A percentile compares a stretch with the other conserved stretches of the same genome.
These are phyloP conservation scores for Fusarium sp. DNA, from an alignment of 2,329 filamentous ascomycete species.

Conservation along the genomic window DNA sequence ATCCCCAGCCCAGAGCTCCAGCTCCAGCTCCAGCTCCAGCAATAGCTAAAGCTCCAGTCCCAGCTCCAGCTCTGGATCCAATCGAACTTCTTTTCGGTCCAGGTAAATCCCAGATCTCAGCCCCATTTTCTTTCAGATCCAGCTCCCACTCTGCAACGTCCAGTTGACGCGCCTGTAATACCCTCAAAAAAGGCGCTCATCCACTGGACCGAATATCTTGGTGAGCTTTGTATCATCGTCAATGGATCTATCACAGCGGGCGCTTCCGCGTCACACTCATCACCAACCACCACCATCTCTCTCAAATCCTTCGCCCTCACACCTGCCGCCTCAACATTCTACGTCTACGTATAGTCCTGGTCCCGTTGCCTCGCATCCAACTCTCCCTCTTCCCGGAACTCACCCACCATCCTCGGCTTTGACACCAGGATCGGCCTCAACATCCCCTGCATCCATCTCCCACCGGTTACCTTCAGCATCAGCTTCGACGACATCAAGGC, in stretches of 20 bases:
- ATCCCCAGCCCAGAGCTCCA: conserved; percentile 9
- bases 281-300: conserved; percentile 27
- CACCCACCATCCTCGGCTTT: conserved; percentile 35
- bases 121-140: conserved; percentile 29
- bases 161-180: conserved; percentile 15
- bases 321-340: conserved; percentile 31
- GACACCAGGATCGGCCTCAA: conserved; percentile 43
- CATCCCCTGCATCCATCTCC: conserved; percentile 41
- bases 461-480: conserved; percentile 39
- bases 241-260: conserved; percentile 45
- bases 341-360: conserved; percentile 36
- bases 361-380: conserved; percentile 13
- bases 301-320: conserved; percentile 32
- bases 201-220: conserved; percentile 14
- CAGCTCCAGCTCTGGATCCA: conserved; percentile 19
- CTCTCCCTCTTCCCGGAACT: conserved; percentile 29
- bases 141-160: conserved; percentile 1
- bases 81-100: conserved; percentile 12
- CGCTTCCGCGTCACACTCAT: conserved; percentile 40
- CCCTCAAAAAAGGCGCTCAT: conserved; percentile 18
- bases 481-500: conserved; percentile 27
- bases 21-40: conserved; percentile 10
- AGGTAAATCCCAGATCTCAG: conserved; percentile 23
- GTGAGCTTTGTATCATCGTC: conserved; percentile 14
- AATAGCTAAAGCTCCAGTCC: conserved; percentile 24